Evolutionary conservation across 2,329 filamentous ascomycete genomes (phyloP), one percentile per base, ranked within the genome.

Genomic region (Hymenotorrendiella dingleyae): DNA sequence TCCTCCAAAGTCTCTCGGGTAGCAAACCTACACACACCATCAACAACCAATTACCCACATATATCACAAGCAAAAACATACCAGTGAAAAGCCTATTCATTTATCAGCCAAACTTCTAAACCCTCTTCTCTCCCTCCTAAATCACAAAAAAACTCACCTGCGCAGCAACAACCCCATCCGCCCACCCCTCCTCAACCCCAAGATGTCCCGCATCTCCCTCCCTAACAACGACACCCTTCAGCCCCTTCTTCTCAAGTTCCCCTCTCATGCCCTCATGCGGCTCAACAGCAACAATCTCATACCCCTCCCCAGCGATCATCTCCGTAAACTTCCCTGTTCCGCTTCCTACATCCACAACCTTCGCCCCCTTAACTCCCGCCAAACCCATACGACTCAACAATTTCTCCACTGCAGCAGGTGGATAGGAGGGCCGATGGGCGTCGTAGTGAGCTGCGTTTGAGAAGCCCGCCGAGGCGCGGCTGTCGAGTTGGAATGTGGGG

Each of bases 311-410:
- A 6, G 77, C 74, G 24, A 88, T 67, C 14, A 72, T 54, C 59
- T 82, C 77, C 0, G 82, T 86, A 55, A 86, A 80, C 56, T 85
- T 85, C 20, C 83, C 83, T 1, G 82, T 85, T 0, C 82, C 82
- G 3, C 80, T 78, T 1, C 74, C 82, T 14, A 86, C 66, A 58
- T 86, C 82, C 19, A 85, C 60, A 29, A 86, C 63, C 33, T 63
- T 70, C 11, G 72, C 72, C 34, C 67, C 64, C 6, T 62, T 39
- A 14, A 67, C 55, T 20, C 67, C 69, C 21, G 67, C 63, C 7
- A 86, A 60, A 5, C 67, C 63, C n/a, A 84, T 65, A 36, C 71
- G 67, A 12, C 59, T 53, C 3, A 89, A 71, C 14, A 89, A 72
- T 26, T 65, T 62, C 16, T 75, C 65, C 11, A 85, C 74, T 4